These are phyloP conservation scores for Rhodotorula sp. DNA, from an alignment of 1,284 basidiomycete genomes.

Conservation along the genomic window DNA sequence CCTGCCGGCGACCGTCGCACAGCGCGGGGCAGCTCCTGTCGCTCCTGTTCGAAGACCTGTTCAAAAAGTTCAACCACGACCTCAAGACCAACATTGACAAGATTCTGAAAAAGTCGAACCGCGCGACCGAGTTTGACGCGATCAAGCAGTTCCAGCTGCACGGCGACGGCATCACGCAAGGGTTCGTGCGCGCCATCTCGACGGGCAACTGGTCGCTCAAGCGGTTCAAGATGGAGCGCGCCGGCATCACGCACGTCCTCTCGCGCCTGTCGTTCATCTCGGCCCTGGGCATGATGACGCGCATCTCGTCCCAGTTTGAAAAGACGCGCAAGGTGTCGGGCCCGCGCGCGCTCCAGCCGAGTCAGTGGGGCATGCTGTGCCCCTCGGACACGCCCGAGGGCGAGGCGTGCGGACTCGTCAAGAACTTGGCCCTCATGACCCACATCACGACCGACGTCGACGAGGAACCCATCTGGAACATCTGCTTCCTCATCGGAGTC, in stretches of 20 bases:
- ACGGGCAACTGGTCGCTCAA: conserved; percentile 99
- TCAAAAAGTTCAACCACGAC: conserved; percentile 98
- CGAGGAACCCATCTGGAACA: conserved; percentile 85
- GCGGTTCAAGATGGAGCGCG: conserved; percentile 99
- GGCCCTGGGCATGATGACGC: conserved; percentile 99
- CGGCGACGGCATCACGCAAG: conserved; percentile 87
- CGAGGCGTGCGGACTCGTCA: conserved; percentile 97
- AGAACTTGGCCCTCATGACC: conserved; percentile 98
- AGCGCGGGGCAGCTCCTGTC: conserved; percentile 96
- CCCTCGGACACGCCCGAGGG: conserved; percentile 99
- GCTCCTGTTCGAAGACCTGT: conserved; percentile 94
- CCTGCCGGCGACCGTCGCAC: not conserved
- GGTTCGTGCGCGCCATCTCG: conserved; percentile 96
- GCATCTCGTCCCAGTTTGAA: conserved; percentile 98
- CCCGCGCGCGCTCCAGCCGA: conserved; percentile 93
- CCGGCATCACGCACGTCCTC: conserved; percentile 97
- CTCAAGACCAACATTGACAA: conserved; percentile 97
- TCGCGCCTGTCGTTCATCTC: conserved; percentile 94
- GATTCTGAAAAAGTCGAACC: conserved; percentile 92
- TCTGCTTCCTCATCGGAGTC: conserved; percentile 91
- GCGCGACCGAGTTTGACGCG: conserved; percentile 93
- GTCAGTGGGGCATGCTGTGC: conserved; percentile 99
- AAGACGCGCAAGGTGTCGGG: conserved; percentile 99
- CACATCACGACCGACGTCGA: conserved; percentile 99
- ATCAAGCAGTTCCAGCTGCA: conserved; percentile 87